phyloP scores from a whole-genome alignment of 2,329 filamentous ascomycete genomes.

The Scopulariopsis brevicaulis region DNA sequence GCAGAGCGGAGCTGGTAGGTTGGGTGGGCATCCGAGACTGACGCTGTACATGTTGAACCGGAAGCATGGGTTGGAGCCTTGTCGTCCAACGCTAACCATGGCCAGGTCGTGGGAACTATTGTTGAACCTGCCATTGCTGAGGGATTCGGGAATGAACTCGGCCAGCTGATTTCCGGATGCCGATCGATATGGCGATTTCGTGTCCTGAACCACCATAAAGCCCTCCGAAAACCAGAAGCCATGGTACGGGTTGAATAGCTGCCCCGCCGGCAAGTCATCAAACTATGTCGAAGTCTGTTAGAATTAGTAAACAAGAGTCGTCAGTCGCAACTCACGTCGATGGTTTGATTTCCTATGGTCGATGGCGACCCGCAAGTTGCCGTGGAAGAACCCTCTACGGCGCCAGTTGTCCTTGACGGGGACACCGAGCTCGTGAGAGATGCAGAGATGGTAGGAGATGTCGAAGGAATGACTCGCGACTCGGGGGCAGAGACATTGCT shows the following conservation, averaged over 20 bases:
- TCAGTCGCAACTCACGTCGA: background rate
- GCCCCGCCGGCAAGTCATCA: background rate
- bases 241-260: constrained; percentile 10
- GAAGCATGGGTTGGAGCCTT: constrained; percentile 13
- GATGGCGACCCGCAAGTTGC: background rate
- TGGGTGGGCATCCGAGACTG: constrained; percentile 25
- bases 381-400: background rate
- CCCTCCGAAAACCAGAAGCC: constrained; percentile 22
- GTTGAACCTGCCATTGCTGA: constrained; percentile 9
- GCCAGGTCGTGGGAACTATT: constrained; percentile 8
- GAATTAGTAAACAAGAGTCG: background rate
- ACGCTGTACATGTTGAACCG: constrained; percentile 24
- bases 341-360: background rate
- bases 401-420: background rate
- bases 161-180: constrained; percentile 15
- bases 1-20: constrained; percentile 15
- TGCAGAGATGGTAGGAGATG: background rate
- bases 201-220: constrained; percentile 16
- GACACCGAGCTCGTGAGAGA: background rate
- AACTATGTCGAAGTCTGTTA: background rate
- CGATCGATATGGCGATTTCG: constrained; percentile 16
- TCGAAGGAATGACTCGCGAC: background rate
- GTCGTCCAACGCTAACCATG: constrained; percentile 13
- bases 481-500: background rate
- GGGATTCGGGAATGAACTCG: constrained; percentile 17